These are phyloP conservation scores for Xenosphaeropsis pyriputrescens DNA, from an alignment of 2,329 filamentous ascomycete species.

Conservation along the genomic window DNA sequence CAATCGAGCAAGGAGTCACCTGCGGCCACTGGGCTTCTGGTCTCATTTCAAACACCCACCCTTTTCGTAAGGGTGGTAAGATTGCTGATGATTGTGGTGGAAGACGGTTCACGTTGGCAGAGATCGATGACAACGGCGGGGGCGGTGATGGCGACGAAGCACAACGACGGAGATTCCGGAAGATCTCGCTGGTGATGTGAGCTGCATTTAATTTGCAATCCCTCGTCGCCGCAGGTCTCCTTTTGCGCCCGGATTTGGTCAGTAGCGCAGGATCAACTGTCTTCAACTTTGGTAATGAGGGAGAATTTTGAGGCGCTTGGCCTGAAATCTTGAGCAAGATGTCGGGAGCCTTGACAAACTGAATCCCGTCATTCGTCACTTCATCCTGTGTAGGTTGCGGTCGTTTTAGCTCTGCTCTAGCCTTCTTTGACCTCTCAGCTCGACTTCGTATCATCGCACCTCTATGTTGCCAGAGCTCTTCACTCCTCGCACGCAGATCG, in stretches of 20 bases:
- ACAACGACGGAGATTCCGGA: conserved; percentile 9
- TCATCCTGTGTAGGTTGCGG: neutral
- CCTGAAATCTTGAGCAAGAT: neutral
- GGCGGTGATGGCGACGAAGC: too few species aligned
- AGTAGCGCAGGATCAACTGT: neutral
- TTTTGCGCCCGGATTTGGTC: conserved; percentile 1
- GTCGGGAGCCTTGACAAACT: neutral
- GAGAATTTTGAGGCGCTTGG: neutral
- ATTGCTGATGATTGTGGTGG: neutral
- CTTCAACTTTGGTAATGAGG: neutral
- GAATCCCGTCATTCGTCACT: conserved; percentile 1
- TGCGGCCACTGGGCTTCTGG: too few species aligned
- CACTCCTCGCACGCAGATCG: conserved; percentile 28
- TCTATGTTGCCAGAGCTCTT: conserved; percentile 17
- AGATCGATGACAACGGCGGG: conserved; percentile 1
- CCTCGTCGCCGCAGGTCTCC: conserved; percentile 9
- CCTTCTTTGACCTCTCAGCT: neutral
- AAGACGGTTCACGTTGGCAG: neutral
- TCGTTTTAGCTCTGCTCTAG: neutral
- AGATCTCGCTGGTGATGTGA: conserved; percentile 14
- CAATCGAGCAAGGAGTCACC: too few species aligned
- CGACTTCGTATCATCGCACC: conserved; percentile 3
- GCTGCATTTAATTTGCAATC: conserved; percentile 16
- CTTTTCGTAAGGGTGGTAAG: neutral
- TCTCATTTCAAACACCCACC: neutral